Evolutionary conservation across 495 filamentous ascomycete genomes (phyloP), one percentile per base, ranked within the genome.

Genomic region (Aspergillus saccharolyticus): DNA sequence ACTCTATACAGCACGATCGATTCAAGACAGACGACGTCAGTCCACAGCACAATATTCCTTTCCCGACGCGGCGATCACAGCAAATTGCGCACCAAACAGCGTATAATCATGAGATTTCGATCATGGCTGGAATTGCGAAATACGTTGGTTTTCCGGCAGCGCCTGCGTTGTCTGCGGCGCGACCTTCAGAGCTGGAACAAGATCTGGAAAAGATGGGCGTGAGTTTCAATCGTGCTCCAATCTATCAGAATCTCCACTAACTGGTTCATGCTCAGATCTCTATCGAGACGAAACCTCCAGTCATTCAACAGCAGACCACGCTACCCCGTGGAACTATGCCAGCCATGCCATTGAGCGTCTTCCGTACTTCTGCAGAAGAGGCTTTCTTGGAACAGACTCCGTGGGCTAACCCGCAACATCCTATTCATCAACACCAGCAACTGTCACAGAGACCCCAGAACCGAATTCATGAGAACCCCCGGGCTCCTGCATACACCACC

Each of bases 131-230:
- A 18, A 81, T 97, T 55, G 90, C 91, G 7, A 96, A 96, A 69
- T 89, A 96, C 70, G 83, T 95, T 52, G 94, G 94, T 20, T 97
- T 97, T 71, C 94, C 94, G 24, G 93, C 93, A 30, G 93, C 93
- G n/a, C 94, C 94, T 18, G 79, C 85, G 12, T 83, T 98, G 59
- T 73, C 79, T 22, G 81, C 85, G 21, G 88, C 86, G 18, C 83
- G 89, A 15, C 77, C 82, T 10, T 76, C 83, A 17, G 90, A 96
- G 58, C 72, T 91, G 21, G 89, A 96, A 39, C 87, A 90, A 51
- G 94, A 98, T 72, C 75, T 97, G 42, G 85, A 90, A 66, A 88
- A 85, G 58, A 96, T 98, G 80, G 87, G 85, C 47, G 94, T 97
- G 78, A 85, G 92, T 82, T 55, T 28, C 18, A 52, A 15, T 2